phyloP scores from a whole-genome alignment of 2,329 filamentous ascomycete species.

The Epichloe sylvatica region DNA sequence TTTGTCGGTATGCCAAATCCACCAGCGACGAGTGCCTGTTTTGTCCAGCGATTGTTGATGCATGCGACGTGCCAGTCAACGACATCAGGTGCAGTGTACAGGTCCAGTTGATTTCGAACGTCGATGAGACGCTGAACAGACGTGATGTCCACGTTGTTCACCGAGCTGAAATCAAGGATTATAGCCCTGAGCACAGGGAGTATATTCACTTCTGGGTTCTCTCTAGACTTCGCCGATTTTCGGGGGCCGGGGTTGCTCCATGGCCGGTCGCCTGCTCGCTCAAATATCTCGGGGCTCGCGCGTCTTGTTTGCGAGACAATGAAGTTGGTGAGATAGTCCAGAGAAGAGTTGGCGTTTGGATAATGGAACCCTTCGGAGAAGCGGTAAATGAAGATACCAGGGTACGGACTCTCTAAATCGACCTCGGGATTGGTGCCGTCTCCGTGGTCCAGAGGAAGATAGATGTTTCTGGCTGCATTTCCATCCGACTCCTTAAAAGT shows the following conservation, averaged over 20 bases:
- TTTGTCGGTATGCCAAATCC: conserved; percentile 75
- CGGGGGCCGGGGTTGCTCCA: conserved; percentile 85
- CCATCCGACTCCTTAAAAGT: conserved; percentile 35
- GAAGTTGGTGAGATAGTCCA: conserved; percentile 60
- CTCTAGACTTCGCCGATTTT: conserved; percentile 28
- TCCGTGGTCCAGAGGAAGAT: conserved; percentile 72
- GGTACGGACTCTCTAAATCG: conserved; percentile 66
- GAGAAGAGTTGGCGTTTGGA: conserved; percentile 78
- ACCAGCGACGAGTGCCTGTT: conserved; percentile 71
- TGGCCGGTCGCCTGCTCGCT: conserved; percentile 60
- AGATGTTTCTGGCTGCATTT: conserved; percentile 56
- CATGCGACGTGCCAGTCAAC: conserved; percentile 96
- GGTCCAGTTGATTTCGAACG: conserved; percentile 83
- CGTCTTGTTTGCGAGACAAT: conserved; percentile 61
- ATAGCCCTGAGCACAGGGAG: conserved; percentile 71
- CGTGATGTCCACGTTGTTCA: conserved; percentile 89
- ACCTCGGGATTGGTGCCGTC: conserved; percentile 85
- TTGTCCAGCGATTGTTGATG: conserved; percentile 83
- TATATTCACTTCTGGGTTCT: conserved; percentile 17
- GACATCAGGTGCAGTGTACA: conserved; percentile 62
- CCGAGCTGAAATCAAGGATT: conserved; percentile 83
- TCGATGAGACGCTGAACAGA: conserved; percentile 88
- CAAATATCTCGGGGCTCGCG: conserved; percentile 55
- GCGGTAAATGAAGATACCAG: conserved; percentile 89
- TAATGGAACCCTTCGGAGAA: conserved; percentile 95